Evolutionary conservation across 1,139 yeast genomes (phyloP).

Genomic region (Pneumocystis oryctolagi): DNA sequence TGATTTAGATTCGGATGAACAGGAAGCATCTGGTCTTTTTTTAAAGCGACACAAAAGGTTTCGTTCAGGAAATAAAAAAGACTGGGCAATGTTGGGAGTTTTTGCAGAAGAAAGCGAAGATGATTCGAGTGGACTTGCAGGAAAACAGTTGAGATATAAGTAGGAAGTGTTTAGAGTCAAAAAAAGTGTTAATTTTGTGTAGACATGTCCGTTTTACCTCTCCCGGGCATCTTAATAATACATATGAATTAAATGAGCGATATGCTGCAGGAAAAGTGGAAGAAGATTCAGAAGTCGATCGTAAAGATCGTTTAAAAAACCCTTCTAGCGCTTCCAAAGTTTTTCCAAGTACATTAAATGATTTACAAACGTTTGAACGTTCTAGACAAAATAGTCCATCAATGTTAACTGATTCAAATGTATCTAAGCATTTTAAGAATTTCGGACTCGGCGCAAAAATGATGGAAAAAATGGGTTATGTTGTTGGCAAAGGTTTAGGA

Average conservation of each 20-base stretch:
- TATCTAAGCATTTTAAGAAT: conserved; percentile 13
- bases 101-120: conserved; percentile 14
- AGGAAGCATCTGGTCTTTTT: not conserved
- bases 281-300: not conserved
- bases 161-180: conserved; percentile 11
- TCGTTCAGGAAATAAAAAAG: conserved; percentile 4
- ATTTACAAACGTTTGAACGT: not conserved
- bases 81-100: conserved; percentile 13
- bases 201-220: not conserved
- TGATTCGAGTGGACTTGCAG: not conserved
- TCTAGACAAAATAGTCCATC: conserved; percentile 12
- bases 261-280: not conserved
- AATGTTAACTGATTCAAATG: conserved; percentile 1
- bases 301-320: not conserved
- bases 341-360: not conserved
- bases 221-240: not conserved
- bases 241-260: not conserved
- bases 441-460: conserved; percentile 83
- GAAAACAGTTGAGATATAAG: conserved; percentile 13
- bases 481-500: conserved; percentile 73
- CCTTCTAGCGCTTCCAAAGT: not conserved
- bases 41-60: conserved; percentile 1
- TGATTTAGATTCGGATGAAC: not conserved
- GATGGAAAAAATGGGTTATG: conserved; percentile 75
- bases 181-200: conserved; percentile 6